Evolutionary conservation across 2,329 filamentous ascomycete species (phyloP).

Genomic region (Ustilaginoidea virens): DNA sequence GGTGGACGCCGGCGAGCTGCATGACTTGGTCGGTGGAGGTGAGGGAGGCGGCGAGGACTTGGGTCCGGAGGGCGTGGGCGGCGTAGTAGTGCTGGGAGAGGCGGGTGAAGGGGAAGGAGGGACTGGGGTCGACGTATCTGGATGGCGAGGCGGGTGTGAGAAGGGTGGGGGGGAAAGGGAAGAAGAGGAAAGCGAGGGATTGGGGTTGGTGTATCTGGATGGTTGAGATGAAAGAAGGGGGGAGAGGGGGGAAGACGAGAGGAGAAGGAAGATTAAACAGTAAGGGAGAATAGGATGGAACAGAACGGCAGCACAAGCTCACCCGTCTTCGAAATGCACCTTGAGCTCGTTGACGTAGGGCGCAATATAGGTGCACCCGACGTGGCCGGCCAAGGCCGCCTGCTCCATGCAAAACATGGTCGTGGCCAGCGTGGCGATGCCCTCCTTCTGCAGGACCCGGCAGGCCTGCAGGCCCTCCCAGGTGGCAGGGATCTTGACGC

Average conservation of each 20-base stretch:
- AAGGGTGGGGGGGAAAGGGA: too few species aligned
- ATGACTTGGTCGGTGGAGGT: conserved; percentile 43
- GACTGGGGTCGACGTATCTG: conserved; percentile 32
- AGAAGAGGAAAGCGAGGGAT: too few species aligned
- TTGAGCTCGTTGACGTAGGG: conserved; percentile 52
- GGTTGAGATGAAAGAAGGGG: too few species aligned
- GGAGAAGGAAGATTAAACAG: too few species aligned
- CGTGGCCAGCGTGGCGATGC: conserved; percentile 45
- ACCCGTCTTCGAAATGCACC: conserved; percentile 41
- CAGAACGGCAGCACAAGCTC: too few species aligned
- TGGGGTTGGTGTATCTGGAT: too few species aligned
- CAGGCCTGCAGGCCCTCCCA: conserved; percentile 50
- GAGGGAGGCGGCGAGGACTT: conserved; percentile 40
- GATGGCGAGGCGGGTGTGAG: too few species aligned
- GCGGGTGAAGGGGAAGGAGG: conserved; percentile 33
- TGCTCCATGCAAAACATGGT: conserved; percentile 48
- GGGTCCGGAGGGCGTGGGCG: conserved; percentile 23
- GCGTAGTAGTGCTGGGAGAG: conserved; percentile 37
- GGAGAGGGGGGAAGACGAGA: too few species aligned
- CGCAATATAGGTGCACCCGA: conserved; percentile 44
- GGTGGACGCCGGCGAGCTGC: conserved; percentile 37
- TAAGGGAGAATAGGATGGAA: too few species aligned
- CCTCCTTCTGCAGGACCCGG: conserved; percentile 31
- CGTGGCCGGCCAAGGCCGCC: conserved; percentile 40
- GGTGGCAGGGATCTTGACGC: conserved; percentile 47